Evolutionary conservation across 441 rosid species (phyloP).

Genomic region (Omphalea diandra): DNA sequence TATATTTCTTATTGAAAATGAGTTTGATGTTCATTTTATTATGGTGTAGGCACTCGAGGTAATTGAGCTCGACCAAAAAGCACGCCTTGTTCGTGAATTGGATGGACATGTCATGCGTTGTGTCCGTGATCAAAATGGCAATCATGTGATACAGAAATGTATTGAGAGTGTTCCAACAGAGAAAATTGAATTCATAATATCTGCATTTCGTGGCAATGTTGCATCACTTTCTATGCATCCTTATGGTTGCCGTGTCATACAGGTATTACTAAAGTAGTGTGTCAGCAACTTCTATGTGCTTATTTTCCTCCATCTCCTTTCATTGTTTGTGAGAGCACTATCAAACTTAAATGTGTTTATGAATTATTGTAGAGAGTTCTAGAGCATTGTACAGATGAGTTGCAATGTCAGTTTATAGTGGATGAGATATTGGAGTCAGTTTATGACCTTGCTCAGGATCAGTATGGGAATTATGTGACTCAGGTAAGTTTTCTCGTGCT

Average conservation of each 20-base stretch:
- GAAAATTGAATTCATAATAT: constrained; percentile 73
- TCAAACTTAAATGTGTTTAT: constrained; percentile 25
- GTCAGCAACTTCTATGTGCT: constrained; percentile 4
- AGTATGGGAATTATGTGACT: constrained; percentile 95
- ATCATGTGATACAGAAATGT: constrained; percentile 96
- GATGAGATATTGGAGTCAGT: constrained; percentile 94
- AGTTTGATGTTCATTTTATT: neutral
- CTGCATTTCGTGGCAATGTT: constrained; percentile 83
- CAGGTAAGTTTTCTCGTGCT: constrained; percentile 53
- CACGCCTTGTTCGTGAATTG: constrained; percentile 69
- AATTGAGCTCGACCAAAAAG: constrained; percentile 88
- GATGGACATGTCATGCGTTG: constrained; percentile 92
- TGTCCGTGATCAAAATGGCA: constrained; percentile 96
- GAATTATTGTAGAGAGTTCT: constrained; percentile 69
- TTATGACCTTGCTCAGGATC: constrained; percentile 82
- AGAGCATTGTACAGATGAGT: constrained; percentile 85
- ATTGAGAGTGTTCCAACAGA: constrained; percentile 75
- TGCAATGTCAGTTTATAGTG: constrained; percentile 73
- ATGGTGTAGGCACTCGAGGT: constrained; percentile 81
- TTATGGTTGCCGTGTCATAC: constrained; percentile 97
- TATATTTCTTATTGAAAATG: neutral
- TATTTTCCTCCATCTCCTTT: constrained; percentile 4
- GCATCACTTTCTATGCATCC: constrained; percentile 87
- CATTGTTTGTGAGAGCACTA: constrained; percentile 1
- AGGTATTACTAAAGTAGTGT: constrained; percentile 44